Evolutionary conservation across 306 rosid species (phyloP), one percentile per base, ranked within the genome.

Genomic region (Glycine tomentella): DNA sequence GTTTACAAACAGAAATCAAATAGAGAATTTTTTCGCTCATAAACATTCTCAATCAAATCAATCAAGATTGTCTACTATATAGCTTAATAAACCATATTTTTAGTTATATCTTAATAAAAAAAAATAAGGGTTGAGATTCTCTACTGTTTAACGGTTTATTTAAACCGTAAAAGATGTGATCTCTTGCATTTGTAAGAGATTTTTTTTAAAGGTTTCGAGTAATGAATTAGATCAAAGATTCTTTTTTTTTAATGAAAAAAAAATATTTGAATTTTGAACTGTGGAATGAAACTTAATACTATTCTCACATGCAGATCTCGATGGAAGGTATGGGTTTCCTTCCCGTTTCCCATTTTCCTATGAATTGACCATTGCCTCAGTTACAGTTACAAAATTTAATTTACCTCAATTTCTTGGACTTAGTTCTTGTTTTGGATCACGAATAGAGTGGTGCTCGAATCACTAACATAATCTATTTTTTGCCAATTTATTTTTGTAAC

Each of bases 361-460:
- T 42, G 74, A 73, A 65, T 80, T 50, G 57, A 14, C 20, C 64
- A 17, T 15, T 63, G 33, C 69, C 61, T 58, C 40, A 38, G 45
- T 72, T 36, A 72, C 6, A 44, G 58, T 57, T 42, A 51, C 16
- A 59, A 62, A 48, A 11, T 71, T 72, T 71, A 65, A 62, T 72
- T 82, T 8, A 14, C 31, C 50, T 15, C 57, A 12, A 51, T 20
- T 81, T 81, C 74, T 81, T 76, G 74, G 65, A 17, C 68, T 17
- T 49, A 5, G 57, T 20, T 76, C 31, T 75, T 48, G 77, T 69
- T 59, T 76, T 2, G 81, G 85, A 82, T 76, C 85, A 48, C 66
- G 64, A 0, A 5, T 3, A 3, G 34, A 69, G 11, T 68, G 49
- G 11, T 49, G 71, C 62, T 56, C 15, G 13, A 68, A 82, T 73